phyloP scores from a whole-genome alignment of 257 asterid species.

The Solanum habrochaites region DNA sequence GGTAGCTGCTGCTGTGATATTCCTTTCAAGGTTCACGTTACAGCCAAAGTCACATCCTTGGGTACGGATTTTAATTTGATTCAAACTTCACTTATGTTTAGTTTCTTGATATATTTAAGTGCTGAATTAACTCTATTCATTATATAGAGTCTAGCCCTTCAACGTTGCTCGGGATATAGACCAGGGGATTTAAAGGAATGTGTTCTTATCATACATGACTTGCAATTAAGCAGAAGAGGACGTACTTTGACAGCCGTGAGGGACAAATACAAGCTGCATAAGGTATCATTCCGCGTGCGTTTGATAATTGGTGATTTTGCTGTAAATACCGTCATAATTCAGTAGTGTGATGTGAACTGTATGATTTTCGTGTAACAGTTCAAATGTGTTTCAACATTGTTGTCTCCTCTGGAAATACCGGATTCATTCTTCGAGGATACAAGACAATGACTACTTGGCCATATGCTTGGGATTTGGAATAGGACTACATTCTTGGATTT shows the following conservation, averaged over 20 bases:
- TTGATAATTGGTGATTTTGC: background rate
- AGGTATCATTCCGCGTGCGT: conserved; percentile 23
- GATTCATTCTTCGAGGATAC: conserved; percentile 26
- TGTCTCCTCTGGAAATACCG: conserved; percentile 40
- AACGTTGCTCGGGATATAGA: conserved; percentile 45
- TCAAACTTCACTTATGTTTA: background rate
- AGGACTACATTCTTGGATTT: background rate
- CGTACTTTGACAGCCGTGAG: conserved; percentile 40
- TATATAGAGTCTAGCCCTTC: conserved; percentile 23
- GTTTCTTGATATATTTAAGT: background rate
- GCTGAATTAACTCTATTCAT: background rate
- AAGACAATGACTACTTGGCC: background rate
- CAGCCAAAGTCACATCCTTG: conserved; percentile 56
- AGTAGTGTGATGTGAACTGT: background rate
- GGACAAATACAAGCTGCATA: conserved; percentile 68
- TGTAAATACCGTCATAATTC: background rate
- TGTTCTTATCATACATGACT: conserved; percentile 44
- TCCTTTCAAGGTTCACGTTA: conserved; percentile 60
- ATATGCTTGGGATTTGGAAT: background rate
- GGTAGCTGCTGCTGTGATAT: conserved; percentile 72
- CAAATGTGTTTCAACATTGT: conserved; percentile 55
- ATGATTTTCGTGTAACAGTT: conserved; percentile 36
- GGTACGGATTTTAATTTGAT: conserved; percentile 25
- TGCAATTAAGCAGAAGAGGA: conserved; percentile 53
- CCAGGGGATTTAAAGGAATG: conserved; percentile 58